Percentiles rank a stretch among this genome's conserved stretches.
These are phyloP conservation scores for Colletotrichum abscissum DNA, from an alignment of 2,329 filamentous ascomycete genomes.

Conservation along the genomic window DNA sequence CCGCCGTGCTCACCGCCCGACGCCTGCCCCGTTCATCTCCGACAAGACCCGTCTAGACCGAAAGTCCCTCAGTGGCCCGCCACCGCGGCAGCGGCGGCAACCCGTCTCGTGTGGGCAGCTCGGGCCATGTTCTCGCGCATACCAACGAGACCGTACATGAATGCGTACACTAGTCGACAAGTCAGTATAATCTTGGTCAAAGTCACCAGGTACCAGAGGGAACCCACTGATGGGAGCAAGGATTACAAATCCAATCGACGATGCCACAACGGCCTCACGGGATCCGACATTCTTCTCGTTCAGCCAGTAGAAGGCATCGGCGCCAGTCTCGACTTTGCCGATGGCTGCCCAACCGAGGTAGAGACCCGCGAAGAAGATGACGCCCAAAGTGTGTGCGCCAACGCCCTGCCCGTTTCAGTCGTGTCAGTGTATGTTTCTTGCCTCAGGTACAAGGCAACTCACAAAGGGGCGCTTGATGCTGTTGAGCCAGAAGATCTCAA, in stretches of 20 bases:
- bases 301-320: constrained; percentile 63
- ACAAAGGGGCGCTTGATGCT: constrained; percentile 64
- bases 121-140: constrained; percentile 56
- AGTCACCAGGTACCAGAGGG: constrained; percentile 3
- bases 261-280: constrained; percentile 55
- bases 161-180: constrained; percentile 53
- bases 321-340: constrained; percentile 58
- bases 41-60: constrained; percentile 34
- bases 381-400: constrained; percentile 54
- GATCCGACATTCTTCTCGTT: constrained; percentile 56
- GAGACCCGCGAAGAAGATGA: constrained; percentile 52
- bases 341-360: constrained; percentile 63
- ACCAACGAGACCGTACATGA: constrained; percentile 61
- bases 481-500: constrained; percentile 62
- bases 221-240: constrained; percentile 58
- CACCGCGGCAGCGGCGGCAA: constrained; percentile 30
- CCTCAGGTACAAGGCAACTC: constrained; percentile 37
- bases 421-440: constrained; percentile 29
- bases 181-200: constrained; percentile 14
- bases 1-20: constrained; percentile 35
- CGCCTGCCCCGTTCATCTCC: constrained; percentile 31
- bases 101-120: constrained; percentile 27
- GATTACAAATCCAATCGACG: constrained; percentile 56
- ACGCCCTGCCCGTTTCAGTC: constrained; percentile 50
- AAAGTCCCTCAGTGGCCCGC: constrained; percentile 35